Base-by-base conservation (phyloP, 163 green algal genomes). In the Coccomyxa subellipsoidea region DNA sequence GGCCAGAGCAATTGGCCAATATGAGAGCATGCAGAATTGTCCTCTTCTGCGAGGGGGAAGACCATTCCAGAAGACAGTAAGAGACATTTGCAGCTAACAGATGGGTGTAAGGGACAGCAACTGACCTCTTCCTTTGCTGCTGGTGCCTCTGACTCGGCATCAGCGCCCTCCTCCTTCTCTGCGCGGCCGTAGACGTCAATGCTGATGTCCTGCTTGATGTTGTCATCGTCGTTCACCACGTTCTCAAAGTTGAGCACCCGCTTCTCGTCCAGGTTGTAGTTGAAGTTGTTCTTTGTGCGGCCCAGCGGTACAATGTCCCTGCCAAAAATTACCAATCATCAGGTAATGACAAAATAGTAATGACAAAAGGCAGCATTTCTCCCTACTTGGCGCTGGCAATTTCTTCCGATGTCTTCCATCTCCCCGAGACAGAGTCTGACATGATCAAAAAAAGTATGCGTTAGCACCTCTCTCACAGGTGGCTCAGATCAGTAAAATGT, bases 121-220 rank as follows among this genome's bases (percentile, higher is more conserved):
- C 38, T 38, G 40, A 34, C 38, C 31, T 21, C 4, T 47, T 76
- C 79, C 35, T 39, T 36, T 25, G 73, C 80, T 37, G 76, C 82
- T 21, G 76, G 47, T 69, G 78, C 82, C 36, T n/a, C n/a, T n/a
- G n/a, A n/a, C n/a, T n/a, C n/a, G n/a, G 66, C 80, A 8, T 84
- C 54, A 10, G 59, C 77, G 2, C 78, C 76, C n/a, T 88, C 88
- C 54, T 92, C 89, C 15, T 91, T 85, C 38, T 93, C 83, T 38
- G 90, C 90, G 53, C 95, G 86, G 66, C 91, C 93, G 82, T 96
- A 87, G 40, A 87, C 95, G 84, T 98, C 95, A 70, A 98, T 98
- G 81, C 81, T 92, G 66, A 98, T 91, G 84, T 98, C 93, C 88
- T 92, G 95, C 83, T 98, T 98, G 84, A 98, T 92, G 89, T 98